Conservation (phyloP, 2,329 filamentous ascomycete species). For the Alternaria sp. region DNA sequence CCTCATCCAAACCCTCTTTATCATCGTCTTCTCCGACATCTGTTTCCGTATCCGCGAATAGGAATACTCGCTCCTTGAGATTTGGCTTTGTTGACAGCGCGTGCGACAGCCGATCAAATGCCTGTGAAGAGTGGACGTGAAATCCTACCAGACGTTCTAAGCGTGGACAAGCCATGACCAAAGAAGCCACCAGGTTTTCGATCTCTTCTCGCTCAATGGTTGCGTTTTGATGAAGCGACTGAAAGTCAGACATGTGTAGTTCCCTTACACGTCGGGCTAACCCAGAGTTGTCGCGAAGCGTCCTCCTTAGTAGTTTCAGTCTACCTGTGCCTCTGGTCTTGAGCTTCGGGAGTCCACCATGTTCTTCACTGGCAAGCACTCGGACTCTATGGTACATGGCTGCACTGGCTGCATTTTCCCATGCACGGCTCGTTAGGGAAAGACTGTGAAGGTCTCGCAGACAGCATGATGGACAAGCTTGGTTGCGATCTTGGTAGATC, state of each 20-base stretch:
- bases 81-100: conserved; percentile 64
- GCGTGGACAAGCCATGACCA: conserved; percentile 67
- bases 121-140: conserved; percentile 61
- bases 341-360: conserved; percentile 46
- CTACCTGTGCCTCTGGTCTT: conserved; percentile 60
- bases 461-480: conserved; percentile 63
- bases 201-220: conserved; percentile 59
- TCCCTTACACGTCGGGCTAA: conserved; percentile 63
- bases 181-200: conserved; percentile 61
- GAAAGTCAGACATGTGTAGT: conserved; percentile 61
- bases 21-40: conserved; percentile 36
- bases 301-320: conserved; percentile 63
- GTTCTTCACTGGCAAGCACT: conserved; percentile 57
- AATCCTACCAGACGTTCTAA: conserved; percentile 64
- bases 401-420: conserved; percentile 62
- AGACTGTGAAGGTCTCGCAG: conserved; percentile 63
- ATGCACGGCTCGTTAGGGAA: conserved; percentile 64
- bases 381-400: conserved; percentile 62
- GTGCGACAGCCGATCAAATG: conserved; percentile 64
- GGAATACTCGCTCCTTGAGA: conserved; percentile 65
- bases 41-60: conserved; percentile 51
- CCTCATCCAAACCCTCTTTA: conserved; percentile 40
- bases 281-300: conserved; percentile 60
- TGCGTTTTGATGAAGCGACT: conserved; percentile 50
- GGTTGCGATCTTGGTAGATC: conserved; percentile 50